Evolutionary conservation across 2,329 filamentous ascomycete genomes (phyloP).

Genomic region (Orbilia quercus): DNA sequence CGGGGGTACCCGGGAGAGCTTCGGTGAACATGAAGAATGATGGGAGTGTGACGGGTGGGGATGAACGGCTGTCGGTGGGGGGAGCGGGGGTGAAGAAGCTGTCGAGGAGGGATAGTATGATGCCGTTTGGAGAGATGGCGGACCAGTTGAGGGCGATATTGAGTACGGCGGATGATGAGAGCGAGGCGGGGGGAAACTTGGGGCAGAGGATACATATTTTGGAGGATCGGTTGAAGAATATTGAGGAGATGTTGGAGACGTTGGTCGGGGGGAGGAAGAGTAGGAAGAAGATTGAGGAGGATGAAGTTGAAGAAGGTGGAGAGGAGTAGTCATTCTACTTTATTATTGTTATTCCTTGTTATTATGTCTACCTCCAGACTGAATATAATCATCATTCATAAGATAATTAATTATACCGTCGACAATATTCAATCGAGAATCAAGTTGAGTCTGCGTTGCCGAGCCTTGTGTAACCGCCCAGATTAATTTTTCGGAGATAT

Average conservation of each 20-base stretch:
- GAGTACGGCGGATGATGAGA: constrained; percentile 49
- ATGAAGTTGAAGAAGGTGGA: constrained; percentile 17
- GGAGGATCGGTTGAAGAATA: constrained; percentile 51
- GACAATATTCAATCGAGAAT: no score
- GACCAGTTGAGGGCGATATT: constrained; percentile 44
- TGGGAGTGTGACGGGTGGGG: not conserved
- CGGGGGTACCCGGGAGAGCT: constrained; percentile 11
- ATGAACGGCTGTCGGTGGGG: not conserved
- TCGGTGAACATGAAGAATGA: not conserved
- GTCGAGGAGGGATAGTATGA: constrained; percentile 46
- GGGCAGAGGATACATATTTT: constrained; percentile 35
- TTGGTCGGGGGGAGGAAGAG: constrained; percentile 34
- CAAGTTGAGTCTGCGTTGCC: no score
- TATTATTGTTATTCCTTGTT: no score
- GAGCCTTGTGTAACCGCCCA: no score
- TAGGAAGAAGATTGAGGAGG: constrained; percentile 27
- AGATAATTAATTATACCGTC: no score
- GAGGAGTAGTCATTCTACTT: no score
- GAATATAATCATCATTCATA: no score
- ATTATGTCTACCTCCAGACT: no score
- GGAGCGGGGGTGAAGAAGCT: constrained; percentile 11
- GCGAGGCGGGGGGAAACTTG: constrained; percentile 25
- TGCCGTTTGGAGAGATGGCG: constrained; percentile 48
- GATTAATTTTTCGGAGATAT: no score
- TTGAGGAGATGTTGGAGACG: constrained; percentile 51